Percentiles rank a stretch among this genome's conserved stretches.
phyloP scores from a whole-genome alignment of 1,284 basidiomycete genomes.

The Termitomyces sp. region DNA sequence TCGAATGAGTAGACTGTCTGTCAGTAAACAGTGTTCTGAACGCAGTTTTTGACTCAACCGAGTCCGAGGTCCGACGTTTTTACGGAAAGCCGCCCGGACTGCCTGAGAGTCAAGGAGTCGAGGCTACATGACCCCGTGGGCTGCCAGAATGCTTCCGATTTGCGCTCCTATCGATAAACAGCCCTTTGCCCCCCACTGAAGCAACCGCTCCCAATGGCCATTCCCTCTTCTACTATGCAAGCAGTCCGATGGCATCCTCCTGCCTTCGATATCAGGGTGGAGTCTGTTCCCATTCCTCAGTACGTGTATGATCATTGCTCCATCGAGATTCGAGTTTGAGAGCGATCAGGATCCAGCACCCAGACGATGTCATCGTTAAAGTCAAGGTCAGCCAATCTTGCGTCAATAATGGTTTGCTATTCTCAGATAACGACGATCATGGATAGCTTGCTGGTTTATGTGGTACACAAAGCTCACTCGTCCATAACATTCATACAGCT shows the following conservation, averaged over 20 bases:
- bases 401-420: neutral
- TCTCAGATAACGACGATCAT: neutral
- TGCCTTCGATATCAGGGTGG: constrained; percentile 63
- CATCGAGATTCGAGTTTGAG: neutral
- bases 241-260: constrained; percentile 58
- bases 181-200: neutral
- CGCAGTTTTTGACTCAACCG: no score
- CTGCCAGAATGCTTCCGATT: neutral
- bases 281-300: constrained; percentile 52
- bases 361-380: constrained; percentile 74
- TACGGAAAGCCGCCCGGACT: neutral
- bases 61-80: neutral
- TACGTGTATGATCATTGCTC: constrained; percentile 23
- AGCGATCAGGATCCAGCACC: constrained; percentile 53
- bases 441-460: constrained; percentile 66
- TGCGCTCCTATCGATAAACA: neutral
- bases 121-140: neutral
- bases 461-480: constrained; percentile 32
- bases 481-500: neutral
- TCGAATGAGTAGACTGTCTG: no score
- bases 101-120: neutral
- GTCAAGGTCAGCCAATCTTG: constrained; percentile 42
- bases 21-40: no score
- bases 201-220: neutral
- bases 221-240: constrained; percentile 13